Conservation (phyloP, 805 yeast species). For the Candida railenensis region DNA sequence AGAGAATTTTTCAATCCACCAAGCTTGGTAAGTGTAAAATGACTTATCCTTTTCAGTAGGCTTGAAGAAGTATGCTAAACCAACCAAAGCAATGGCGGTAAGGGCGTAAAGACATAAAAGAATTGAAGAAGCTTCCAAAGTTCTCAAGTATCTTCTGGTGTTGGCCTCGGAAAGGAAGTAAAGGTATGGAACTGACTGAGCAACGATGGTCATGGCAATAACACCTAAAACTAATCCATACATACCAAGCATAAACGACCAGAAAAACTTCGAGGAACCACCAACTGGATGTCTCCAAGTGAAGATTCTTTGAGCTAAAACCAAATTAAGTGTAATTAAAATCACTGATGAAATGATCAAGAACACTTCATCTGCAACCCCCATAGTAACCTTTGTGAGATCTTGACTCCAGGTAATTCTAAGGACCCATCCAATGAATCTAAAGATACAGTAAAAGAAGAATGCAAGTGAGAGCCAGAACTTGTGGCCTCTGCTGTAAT, state of each 20-base stretch:
- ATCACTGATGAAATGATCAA: slow-evolving; percentile 17
- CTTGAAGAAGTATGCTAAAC: slow-evolving; percentile 17
- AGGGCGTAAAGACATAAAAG: slow-evolving; percentile 14
- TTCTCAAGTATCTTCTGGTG: slow-evolving; percentile 13
- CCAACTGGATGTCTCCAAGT: slow-evolving; percentile 27
- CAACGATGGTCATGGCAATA: slow-evolving; percentile 15
- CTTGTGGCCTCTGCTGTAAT: slow-evolving; percentile 18
- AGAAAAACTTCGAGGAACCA: slow-evolving; percentile 18
- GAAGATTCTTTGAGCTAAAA: slow-evolving; percentile 22
- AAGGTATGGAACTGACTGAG: slow-evolving; percentile 17
- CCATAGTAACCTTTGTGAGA: slow-evolving; percentile 12
- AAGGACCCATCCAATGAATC: slow-evolving; percentile 14
- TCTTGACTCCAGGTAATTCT: slow-evolving; percentile 18
- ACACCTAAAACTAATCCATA: slow-evolving; percentile 15
- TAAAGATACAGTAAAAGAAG: slow-evolving; percentile 13
- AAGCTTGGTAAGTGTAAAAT: slow-evolving; percentile 21
- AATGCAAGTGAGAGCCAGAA: slow-evolving; percentile 18
- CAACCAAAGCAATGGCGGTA: slow-evolving; percentile 15
- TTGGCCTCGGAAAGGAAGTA: slow-evolving; percentile 11
- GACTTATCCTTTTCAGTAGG: slow-evolving; percentile 20
- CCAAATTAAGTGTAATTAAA: slow-evolving; percentile 17
- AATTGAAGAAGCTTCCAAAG: slow-evolving; percentile 18
- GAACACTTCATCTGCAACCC: slow-evolving; percentile 17
- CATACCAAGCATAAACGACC: slow-evolving; percentile 17
- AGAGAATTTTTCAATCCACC: slow-evolving; percentile 22